Base-by-base conservation (phyloP, 768 basidiomycete genomes). In the Auriscalpium microsporum region DNA sequence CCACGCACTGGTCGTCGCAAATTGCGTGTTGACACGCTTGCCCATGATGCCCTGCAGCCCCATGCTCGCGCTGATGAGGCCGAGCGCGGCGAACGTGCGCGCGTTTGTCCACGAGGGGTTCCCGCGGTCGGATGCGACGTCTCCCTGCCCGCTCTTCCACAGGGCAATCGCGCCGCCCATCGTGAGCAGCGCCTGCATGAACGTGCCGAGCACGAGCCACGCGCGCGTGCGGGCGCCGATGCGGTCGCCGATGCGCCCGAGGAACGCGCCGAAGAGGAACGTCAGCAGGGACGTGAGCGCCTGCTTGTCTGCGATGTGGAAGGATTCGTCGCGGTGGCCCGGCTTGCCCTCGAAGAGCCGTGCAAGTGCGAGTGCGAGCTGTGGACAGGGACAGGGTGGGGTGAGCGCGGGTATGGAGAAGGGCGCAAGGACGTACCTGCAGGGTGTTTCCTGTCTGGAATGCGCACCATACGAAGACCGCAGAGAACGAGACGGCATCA, bases 1-100 rank as follows among this genome's bases (percentile, higher is more conserved):
- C 28, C 35, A 77, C 81, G 64, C 45, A 86, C 86, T 83, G 17
- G 85, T 87, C 0, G 85, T 87, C 14, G 84, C 82, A 65, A 87
- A 92, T 66, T 89, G 85, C 9, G 85, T 86, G 63, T 86, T 86
- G 59, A 90, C 66, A 37, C 87, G 73, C 71, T 93, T 93, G 51
- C 84, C 90, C 71, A 88, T 75, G 66, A 93, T 88, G 17, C 91
- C 91, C 69, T 94, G 92, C 36, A 93, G 71, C 8, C 93, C 93
- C 63, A 96, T 71, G 67, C 72, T 75, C 34, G 86, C 86, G 59
- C 89, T 91, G 69, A 92, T 83, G 67, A 90, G 89, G 1, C 79
- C 90, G 14, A 96, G 61, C 10, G 82, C 77, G 11, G 85, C 83
- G 64, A 85, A 90, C 1, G 86, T 80, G 36, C 81, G 62, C 1